Evolutionary conservation across 345 rosid genomes (phyloP), one percentile per base, ranked within the genome.

Genomic region (Aquilaria malaccensis): DNA sequence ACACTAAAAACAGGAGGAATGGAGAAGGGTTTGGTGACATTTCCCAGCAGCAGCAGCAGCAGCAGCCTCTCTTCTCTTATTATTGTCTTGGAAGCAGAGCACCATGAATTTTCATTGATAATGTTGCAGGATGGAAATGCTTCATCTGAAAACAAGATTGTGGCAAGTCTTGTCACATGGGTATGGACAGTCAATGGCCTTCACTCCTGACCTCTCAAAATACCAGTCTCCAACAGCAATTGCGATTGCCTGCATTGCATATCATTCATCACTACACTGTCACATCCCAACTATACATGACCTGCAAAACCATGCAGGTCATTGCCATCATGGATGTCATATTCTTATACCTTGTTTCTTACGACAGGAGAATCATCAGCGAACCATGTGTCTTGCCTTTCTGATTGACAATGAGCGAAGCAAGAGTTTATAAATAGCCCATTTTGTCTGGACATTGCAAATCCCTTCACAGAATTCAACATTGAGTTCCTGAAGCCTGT

Each of bases 321-420:
- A 37, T 37, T 22, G 22, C 22, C 22, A 22, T 11, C 7, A 54
- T 6, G 58, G 58, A n/a, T 29, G 32, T 30, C n/a, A 29, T 54
- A 30, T 53, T 30, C 45, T 32, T 63, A 46, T 76, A 94, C 99
- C 95, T 85, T 91, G 67, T 80, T 83, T 33, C 77, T 75, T 4
- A 86, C 71, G 52, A 81, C 79, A 10, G 96, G 99, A 68, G 99
- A 88, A 77, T 86, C 62, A 45, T 86, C 86, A 0, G 93, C 87
- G 12, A 88, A 91, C 99, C 99, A 94, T 43, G 99, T 88, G 59
- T 94, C 96, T 70, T 86, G 97, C 67, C 93, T 85, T 76, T 94
- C 99, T 6, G 96, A 70, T 74, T 94, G 97, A 80, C 96, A 94
- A 64, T 94, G 99, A 72, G 96, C 88, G 50, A 94, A 94, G 63